These are phyloP conservation scores for Fusarium nematophilum DNA, from an alignment of 2,329 filamentous ascomycete genomes.

Conservation along the genomic window DNA sequence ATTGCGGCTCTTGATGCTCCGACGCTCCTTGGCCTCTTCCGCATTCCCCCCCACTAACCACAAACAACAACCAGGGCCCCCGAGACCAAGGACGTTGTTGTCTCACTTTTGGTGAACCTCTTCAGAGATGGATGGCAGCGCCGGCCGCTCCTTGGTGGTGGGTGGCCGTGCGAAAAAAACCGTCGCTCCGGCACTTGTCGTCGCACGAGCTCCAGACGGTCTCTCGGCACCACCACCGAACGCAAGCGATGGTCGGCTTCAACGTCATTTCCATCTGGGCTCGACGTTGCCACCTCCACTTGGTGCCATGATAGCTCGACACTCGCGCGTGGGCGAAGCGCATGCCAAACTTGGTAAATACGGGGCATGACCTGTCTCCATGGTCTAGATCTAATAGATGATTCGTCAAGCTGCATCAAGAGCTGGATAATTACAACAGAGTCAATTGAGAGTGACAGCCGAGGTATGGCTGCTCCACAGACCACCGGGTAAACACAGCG, in stretches of 20 bases:
- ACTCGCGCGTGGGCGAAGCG: constrained; percentile 13
- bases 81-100: constrained; percentile 38
- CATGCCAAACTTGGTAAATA: constrained; percentile 28
- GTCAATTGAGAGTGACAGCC: too few species aligned
- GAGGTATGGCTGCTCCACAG: too few species aligned
- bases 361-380: constrained; percentile 13
- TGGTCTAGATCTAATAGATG: constrained; percentile 20
- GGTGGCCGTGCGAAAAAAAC: constrained; percentile 7
- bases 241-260: constrained; percentile 21
- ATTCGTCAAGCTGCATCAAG: background rate
- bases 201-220: constrained; percentile 26
- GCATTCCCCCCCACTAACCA: constrained; percentile 19
- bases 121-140: constrained; percentile 10
- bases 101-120: constrained; percentile 29
- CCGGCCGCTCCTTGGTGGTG: background rate
- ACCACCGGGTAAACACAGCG: too few species aligned
- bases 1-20: constrained; percentile 10
- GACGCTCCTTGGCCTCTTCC: constrained; percentile 5
- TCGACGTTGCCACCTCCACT: constrained; percentile 37
- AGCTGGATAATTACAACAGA: background rate
- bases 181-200: constrained; percentile 32
- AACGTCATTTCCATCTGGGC: constrained; percentile 37
- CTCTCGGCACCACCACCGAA: constrained; percentile 26
- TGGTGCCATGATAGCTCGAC: constrained; percentile 31
- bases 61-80: constrained; percentile 19